Conservation (phyloP, 805 yeast species). For the Lipomyces mesembrius region DNA sequence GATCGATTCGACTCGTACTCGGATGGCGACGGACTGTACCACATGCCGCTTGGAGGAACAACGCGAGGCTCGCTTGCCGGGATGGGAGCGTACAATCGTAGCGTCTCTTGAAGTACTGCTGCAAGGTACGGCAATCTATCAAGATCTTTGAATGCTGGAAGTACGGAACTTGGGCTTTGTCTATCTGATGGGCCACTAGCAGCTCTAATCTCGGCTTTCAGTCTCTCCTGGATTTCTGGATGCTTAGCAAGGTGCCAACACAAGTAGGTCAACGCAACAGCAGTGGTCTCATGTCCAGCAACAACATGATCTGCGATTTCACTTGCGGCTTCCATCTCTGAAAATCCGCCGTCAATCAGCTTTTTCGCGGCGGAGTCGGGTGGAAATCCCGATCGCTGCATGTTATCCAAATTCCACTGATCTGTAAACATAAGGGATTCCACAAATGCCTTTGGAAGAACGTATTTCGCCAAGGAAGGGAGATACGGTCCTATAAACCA, state of each 20-base stretch:
- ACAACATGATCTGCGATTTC: slow-evolving; percentile 68
- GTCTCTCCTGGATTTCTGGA: slow-evolving; percentile 54
- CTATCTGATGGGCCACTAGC: slow-evolving; percentile 38
- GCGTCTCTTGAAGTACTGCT: slow-evolving; percentile 65
- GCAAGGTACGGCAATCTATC: slow-evolving; percentile 62
- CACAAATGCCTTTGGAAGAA: background rate
- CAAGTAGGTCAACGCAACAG: slow-evolving; percentile 63
- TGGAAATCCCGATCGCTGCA: background rate
- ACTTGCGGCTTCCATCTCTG: slow-evolving; percentile 49
- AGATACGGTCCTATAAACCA: slow-evolving; percentile 37
- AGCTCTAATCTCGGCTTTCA: slow-evolving; percentile 56
- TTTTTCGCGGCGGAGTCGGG: slow-evolving; percentile 36
- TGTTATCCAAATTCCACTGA: slow-evolving; percentile 18
- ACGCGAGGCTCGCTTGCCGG: slow-evolving; percentile 75
- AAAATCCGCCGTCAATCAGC: slow-evolving; percentile 40
- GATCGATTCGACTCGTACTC: background rate
- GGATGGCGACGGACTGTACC: background rate
- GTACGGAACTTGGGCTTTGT: slow-evolving; percentile 30
- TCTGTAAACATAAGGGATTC: slow-evolving; percentile 22
- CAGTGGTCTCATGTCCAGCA: slow-evolving; percentile 80
- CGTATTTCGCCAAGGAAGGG: slow-evolving; percentile 14
- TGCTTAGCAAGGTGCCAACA: slow-evolving; percentile 61
- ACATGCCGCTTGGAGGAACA: slow-evolving; percentile 46
- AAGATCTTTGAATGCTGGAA: slow-evolving; percentile 48
- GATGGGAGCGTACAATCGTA: slow-evolving; percentile 68